Percentiles rank a stretch among this genome's conserved stretches.
These are phyloP conservation scores for Eragrostis tef DNA, from an alignment of 202 grass and related monocot species.

Conservation along the genomic window DNA sequence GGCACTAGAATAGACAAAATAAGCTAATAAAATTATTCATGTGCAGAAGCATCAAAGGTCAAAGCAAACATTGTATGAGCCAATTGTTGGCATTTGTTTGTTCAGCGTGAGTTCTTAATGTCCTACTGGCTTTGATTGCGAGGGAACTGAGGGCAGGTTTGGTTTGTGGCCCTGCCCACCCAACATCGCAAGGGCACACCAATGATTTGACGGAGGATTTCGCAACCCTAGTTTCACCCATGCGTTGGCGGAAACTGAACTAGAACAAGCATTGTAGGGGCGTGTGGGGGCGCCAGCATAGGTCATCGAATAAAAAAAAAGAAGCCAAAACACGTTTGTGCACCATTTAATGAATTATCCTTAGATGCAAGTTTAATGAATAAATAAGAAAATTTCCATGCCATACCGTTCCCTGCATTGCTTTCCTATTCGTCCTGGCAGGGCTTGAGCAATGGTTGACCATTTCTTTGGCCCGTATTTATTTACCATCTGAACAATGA, in stretches of 20 bases:
- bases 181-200: too few relatives aligned
- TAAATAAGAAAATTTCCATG: constrained; percentile 14
- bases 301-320: too few relatives aligned
- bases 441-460: constrained; percentile 88
- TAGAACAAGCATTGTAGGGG: too few relatives aligned
- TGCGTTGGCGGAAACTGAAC: too few relatives aligned
- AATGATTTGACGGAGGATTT: too few relatives aligned
- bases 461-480: constrained; percentile 96
- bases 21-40: constrained; percentile 1
- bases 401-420: constrained; percentile 93
- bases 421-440: constrained; percentile 96
- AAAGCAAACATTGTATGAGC: not conserved
- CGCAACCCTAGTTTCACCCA: too few relatives aligned
- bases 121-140: constrained; percentile 1
- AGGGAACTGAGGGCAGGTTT: not conserved
- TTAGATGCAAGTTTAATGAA: too few relatives aligned
- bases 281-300: too few relatives aligned
- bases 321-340: too few relatives aligned
- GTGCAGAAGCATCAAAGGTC: constrained; percentile 1
- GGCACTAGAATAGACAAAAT: not conserved
- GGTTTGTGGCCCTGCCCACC: too few relatives aligned
- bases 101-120: not conserved
- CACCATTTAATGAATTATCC: too few relatives aligned
- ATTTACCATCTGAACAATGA: constrained; percentile 87
- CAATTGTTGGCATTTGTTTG: not conserved